Conservation (phyloP, 1,284 basidiomycete genomes). For the Cryptococcus jaspeensis region DNA sequence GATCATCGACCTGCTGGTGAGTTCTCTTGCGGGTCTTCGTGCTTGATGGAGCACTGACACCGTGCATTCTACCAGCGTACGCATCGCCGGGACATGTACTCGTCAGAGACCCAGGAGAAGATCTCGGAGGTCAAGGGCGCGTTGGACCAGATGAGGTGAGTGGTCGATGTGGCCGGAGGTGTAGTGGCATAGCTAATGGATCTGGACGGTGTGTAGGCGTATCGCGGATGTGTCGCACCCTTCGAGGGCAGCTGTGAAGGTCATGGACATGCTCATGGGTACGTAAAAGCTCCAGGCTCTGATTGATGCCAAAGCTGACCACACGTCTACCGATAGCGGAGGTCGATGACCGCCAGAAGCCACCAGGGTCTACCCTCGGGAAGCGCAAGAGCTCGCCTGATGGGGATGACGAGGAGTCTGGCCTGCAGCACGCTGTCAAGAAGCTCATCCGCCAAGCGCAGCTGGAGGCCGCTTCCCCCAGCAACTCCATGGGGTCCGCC, state of each 20-base stretch:
- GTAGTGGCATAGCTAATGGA: neutral
- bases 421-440: slow-evolving; percentile 50
- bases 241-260: slow-evolving; percentile 48
- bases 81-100: slow-evolving; percentile 40
- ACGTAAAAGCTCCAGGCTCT: slow-evolving; percentile 6
- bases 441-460: slow-evolving; percentile 49
- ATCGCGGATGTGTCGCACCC: slow-evolving; percentile 49
- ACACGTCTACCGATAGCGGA: slow-evolving; percentile 30
- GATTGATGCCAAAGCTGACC: neutral
- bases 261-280: slow-evolving; percentile 52
- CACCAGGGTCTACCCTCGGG: slow-evolving; percentile 32
- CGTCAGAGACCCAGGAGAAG: slow-evolving; percentile 44
- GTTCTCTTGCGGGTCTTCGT: slow-evolving; percentile 2
- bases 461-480: slow-evolving; percentile 42
- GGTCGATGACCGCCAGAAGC: slow-evolving; percentile 46
- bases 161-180: neutral
- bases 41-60: neutral
- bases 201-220: slow-evolving; percentile 18
- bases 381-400: slow-evolving; percentile 42
- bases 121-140: slow-evolving; percentile 47
- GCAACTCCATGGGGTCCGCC: slow-evolving; percentile 15
- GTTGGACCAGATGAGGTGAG: slow-evolving; percentile 45
- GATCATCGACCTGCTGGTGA: slow-evolving; percentile 50
- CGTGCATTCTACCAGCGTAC: slow-evolving; percentile 25
- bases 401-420: slow-evolving; percentile 42